A percentile compares a stretch with the other conserved stretches of the same genome.
Conservation (phyloP, 345 rosid species). For the Gossypium ekmanianum region DNA sequence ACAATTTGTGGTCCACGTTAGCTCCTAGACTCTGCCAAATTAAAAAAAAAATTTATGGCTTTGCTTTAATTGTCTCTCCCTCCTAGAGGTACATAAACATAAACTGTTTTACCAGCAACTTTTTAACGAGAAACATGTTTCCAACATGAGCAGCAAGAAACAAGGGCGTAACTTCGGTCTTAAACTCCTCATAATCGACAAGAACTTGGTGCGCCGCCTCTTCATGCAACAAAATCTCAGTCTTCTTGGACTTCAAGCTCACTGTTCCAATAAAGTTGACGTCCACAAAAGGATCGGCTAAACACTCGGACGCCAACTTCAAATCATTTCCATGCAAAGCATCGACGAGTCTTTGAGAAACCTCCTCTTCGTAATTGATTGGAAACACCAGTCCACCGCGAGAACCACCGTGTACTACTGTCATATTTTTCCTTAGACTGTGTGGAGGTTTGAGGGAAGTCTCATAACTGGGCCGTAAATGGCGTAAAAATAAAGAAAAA, state of each 20-base stretch:
- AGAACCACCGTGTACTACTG: not conserved
- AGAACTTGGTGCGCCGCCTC: conserved; percentile 45
- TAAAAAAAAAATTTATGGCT: not conserved
- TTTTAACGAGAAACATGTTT: conserved; percentile 44
- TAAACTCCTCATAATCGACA: conserved; percentile 53
- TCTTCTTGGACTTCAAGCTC: conserved; percentile 43
- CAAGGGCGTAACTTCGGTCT: conserved; percentile 62
- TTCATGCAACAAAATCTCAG: conserved; percentile 44
- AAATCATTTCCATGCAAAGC: conserved; percentile 43
- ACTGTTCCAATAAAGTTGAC: conserved; percentile 61
- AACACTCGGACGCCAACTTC: conserved; percentile 34
- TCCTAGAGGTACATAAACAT: not conserved
- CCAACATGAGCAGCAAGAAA: conserved; percentile 65
- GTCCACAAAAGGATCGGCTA: conserved; percentile 47
- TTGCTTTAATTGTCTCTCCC: not conserved
- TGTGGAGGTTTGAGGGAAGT: not conserved
- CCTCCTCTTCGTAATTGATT: conserved; percentile 45
- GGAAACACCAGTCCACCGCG: not conserved
- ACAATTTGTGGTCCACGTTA: conserved; percentile 50
- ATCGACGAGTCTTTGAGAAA: conserved; percentile 55
- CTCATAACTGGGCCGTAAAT: not conserved
- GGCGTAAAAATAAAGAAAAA: not conserved
- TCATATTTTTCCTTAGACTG: not conserved
- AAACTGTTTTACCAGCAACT: conserved; percentile 44
- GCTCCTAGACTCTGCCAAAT: conserved; percentile 52